These are phyloP conservation scores for Geotrichum europaeum DNA, from an alignment of 1,139 yeast genomes.

Conservation along the genomic window DNA sequence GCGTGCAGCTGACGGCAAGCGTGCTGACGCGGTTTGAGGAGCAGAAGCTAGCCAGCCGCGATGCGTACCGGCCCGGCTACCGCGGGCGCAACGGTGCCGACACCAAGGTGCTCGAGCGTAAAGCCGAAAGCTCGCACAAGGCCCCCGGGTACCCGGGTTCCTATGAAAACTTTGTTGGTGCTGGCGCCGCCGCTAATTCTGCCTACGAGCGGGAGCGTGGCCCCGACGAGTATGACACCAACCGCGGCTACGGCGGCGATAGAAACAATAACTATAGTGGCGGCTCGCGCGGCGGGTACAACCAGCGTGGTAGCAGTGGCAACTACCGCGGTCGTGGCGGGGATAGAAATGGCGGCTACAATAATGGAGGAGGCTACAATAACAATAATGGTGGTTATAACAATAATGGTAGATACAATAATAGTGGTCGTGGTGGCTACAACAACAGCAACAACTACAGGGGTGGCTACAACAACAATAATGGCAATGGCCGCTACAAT, in stretches of 20 bases:
- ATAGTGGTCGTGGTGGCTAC: neutral
- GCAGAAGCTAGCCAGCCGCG: conserved; percentile 10
- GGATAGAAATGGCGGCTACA: conserved; percentile 19
- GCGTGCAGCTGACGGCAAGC: conserved; percentile 57
- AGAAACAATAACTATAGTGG: conserved; percentile 16
- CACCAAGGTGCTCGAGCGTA: conserved; percentile 28
- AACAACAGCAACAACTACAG: conserved; percentile 2
- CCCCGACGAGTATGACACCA: conserved; percentile 24
- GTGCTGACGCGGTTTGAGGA: conserved; percentile 43
- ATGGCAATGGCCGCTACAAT: conserved; percentile 17
- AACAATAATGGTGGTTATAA: conserved; percentile 14
- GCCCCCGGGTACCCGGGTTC: neutral
- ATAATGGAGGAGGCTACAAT: conserved; percentile 20
- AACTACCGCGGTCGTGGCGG: conserved; percentile 22
- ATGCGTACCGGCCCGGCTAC: conserved; percentile 10
- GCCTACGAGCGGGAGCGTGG: conserved; percentile 19
- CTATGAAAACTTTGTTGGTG: conserved; percentile 36
- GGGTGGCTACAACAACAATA: conserved; percentile 1
- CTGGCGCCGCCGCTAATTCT: conserved; percentile 32
- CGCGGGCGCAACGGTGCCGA: conserved; percentile 26
- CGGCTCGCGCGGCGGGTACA: conserved; percentile 13
- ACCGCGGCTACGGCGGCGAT: conserved; percentile 20
- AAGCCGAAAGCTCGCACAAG: conserved; percentile 20
- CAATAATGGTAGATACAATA: conserved; percentile 9
- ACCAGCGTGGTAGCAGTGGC: conserved; percentile 17